Evolutionary conservation across 345 rosid species (phyloP).

Genomic region (Luvunga scandens): DNA sequence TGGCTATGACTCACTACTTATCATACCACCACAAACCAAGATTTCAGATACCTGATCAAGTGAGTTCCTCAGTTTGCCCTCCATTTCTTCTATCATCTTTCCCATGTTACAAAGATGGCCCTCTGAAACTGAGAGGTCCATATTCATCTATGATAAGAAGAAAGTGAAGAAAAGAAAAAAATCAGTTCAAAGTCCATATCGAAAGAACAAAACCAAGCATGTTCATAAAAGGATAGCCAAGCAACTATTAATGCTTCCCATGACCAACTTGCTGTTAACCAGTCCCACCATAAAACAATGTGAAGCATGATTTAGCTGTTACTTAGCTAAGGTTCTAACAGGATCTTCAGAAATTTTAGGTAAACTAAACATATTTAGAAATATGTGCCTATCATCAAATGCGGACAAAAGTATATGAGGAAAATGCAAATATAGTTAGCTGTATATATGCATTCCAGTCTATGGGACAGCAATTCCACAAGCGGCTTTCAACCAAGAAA

Average conservation of each 20-base stretch:
- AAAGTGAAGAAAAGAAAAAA: background rate
- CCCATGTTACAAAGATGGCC: slow-evolving; percentile 99
- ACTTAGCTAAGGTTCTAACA: background rate
- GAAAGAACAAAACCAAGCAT: background rate
- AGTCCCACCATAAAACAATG: background rate
- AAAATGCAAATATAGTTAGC: background rate
- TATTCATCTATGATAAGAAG: slow-evolving; percentile 58
- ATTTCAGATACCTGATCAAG: slow-evolving; percentile 70
- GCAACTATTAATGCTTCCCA: background rate
- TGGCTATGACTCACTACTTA: background rate
- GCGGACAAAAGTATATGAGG: background rate
- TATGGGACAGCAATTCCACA: background rate
- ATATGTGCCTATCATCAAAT: background rate
- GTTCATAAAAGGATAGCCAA: background rate
- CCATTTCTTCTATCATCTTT: slow-evolving; percentile 97
- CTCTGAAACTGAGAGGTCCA: slow-evolving; percentile 78
- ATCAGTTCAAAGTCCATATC: background rate
- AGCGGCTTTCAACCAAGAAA: background rate
- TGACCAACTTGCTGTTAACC: background rate
- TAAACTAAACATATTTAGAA: background rate
- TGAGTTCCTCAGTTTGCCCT: slow-evolving; percentile 89
- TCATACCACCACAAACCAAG: background rate
- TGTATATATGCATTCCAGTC: background rate
- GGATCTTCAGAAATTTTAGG: background rate
- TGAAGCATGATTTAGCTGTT: background rate